phyloP scores from a whole-genome alignment of 2,329 filamentous ascomycete species.

The Apiospora saccharicola region DNA sequence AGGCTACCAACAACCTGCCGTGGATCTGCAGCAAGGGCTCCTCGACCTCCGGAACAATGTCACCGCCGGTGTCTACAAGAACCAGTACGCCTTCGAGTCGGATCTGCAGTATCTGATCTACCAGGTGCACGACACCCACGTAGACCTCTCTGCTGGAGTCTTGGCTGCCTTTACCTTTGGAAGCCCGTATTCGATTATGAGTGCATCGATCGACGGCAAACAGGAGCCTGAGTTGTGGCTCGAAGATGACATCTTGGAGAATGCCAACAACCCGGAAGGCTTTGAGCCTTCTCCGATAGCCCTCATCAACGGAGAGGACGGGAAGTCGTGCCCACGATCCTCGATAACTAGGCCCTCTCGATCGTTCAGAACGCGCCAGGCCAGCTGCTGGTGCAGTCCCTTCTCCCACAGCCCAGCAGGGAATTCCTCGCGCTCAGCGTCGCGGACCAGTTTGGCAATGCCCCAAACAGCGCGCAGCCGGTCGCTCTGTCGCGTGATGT shows the following conservation, averaged over 20 bases:
- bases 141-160: constrained; percentile 41
- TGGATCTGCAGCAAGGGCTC: constrained; percentile 44
- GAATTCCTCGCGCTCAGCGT: constrained; percentile 28
- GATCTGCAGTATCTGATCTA: constrained; percentile 41
- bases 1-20: constrained; percentile 48
- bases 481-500: constrained; percentile 30
- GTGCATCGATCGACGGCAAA: constrained; percentile 42
- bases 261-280: constrained; percentile 25
- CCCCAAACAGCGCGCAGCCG: constrained; percentile 32
- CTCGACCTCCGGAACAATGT: constrained; percentile 42
- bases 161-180: constrained; percentile 42
- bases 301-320: constrained; percentile 42
- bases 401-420: constrained; percentile 31
- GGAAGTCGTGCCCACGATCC: not conserved
- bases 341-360: not conserved
- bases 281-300: constrained; percentile 35
- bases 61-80: constrained; percentile 40
- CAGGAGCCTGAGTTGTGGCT: constrained; percentile 45
- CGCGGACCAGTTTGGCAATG: constrained; percentile 31
- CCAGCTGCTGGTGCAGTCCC: constrained; percentile 31
- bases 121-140: constrained; percentile 45
- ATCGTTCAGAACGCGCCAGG: constrained; percentile 20
- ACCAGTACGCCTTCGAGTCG: constrained; percentile 47
- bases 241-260: constrained; percentile 31
- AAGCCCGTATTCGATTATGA: constrained; percentile 39